phyloP scores from a whole-genome alignment of 78 protist genomes.

The Goniomonas avonlea region DNA sequence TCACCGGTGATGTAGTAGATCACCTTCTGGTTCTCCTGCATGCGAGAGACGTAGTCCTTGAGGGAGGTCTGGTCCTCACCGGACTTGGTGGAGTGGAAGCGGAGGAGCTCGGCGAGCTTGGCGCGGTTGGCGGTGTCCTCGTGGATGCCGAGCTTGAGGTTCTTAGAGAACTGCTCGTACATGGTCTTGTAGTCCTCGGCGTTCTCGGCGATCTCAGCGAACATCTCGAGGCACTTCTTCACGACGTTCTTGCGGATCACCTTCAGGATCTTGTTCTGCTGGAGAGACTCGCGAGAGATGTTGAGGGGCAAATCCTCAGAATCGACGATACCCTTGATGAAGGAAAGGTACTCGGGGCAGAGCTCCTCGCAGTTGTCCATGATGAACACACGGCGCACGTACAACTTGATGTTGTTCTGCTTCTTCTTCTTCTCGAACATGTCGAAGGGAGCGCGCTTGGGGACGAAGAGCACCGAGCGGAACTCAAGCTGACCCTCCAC shows the following conservation, averaged over 20 bases:
- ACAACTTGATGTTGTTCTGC: slow-evolving; percentile 68
- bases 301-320: slow-evolving; percentile 93
- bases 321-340: slow-evolving; percentile 90
- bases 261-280: slow-evolving; percentile 32
- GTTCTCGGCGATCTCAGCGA: slow-evolving; percentile 54
- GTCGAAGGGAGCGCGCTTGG: slow-evolving; percentile 57
- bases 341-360: slow-evolving; percentile 84
- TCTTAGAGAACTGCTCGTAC: slow-evolving; percentile 67
- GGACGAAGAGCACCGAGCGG: slow-evolving; percentile 84
- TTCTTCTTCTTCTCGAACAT: slow-evolving; percentile 41
- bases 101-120: slow-evolving; percentile 27
- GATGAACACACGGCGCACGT: slow-evolving; percentile 89
- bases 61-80: slow-evolving; percentile 78
- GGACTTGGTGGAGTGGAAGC: slow-evolving; percentile 42
- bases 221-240: slow-evolving; percentile 70
- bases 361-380: slow-evolving; percentile 75
- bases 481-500: slow-evolving; percentile 78
- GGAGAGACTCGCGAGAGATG: slow-evolving; percentile 87
- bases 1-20: slow-evolving; percentile 99
- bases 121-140: slow-evolving; percentile 78
- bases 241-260: slow-evolving; percentile 73
- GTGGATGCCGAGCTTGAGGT: slow-evolving; percentile 85
- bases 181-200: slow-evolving; percentile 61
- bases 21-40: slow-evolving; percentile 96
- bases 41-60: slow-evolving; percentile 94